Conservation (phyloP, 225 moss, liverwort and hornwort genomes). For the Sphagnum tenellum region DNA sequence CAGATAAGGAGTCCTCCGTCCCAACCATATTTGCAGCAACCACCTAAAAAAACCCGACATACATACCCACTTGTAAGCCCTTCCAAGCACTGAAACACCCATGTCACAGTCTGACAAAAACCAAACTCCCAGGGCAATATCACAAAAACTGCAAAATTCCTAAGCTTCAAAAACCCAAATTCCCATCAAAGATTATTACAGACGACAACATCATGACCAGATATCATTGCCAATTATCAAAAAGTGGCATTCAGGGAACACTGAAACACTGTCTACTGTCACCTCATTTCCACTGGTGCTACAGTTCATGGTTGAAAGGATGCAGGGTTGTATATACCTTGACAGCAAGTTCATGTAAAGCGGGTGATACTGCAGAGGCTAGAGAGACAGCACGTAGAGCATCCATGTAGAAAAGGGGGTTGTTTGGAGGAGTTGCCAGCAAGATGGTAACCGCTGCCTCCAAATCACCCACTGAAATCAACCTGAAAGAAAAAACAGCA, state of each 20-base stretch:
- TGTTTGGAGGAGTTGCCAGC: constrained; percentile 82
- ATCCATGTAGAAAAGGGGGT: constrained; percentile 89
- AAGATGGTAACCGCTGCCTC: constrained; percentile 93
- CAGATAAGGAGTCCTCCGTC: constrained; percentile 86
- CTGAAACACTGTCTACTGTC: no score
- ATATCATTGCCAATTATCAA: no score
- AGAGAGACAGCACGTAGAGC: constrained; percentile 95
- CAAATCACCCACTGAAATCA: constrained; percentile 87
- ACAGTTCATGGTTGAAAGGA: no score
- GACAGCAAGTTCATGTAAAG: constrained; percentile 88
- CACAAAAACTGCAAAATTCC: no score
- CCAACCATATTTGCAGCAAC: constrained; percentile 99
- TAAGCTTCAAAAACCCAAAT: no score
- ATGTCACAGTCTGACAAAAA: background rate
- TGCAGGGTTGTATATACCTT: constrained; percentile 34
- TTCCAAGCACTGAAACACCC: constrained; percentile 1
- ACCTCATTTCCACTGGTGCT: no score
- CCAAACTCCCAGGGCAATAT: no score
- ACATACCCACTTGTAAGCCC: constrained; percentile 2
- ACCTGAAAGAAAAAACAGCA: constrained; percentile 33
- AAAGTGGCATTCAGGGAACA: no score
- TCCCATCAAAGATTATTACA: no score
- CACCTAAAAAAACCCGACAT: constrained; percentile 27
- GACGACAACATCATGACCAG: no score
- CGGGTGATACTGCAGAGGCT: constrained; percentile 94